These are phyloP conservation scores for Colletotrichum kahawae DNA, from an alignment of 2,329 filamentous ascomycete species.

Conservation along the genomic window DNA sequence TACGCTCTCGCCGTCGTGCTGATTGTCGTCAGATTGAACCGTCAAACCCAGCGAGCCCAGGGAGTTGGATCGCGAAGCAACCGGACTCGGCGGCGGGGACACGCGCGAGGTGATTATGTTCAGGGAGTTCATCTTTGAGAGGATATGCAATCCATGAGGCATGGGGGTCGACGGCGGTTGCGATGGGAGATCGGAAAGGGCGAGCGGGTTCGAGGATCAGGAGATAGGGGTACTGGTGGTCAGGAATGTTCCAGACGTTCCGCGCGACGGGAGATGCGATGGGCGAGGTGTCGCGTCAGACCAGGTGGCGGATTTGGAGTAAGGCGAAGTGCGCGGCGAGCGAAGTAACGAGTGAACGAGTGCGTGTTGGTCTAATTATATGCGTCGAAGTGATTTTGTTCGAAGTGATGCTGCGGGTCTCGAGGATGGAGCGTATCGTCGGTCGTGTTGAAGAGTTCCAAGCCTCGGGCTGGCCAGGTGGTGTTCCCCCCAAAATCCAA, in stretches of 20 bases:
- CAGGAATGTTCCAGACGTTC: constrained; percentile 24
- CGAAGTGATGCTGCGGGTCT: background rate
- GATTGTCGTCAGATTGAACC: constrained; percentile 47
- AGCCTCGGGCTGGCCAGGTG: background rate
- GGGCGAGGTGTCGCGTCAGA: background rate
- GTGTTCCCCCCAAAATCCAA: constrained; percentile 10
- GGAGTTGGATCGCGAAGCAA: constrained; percentile 65
- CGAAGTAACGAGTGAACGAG: constrained; percentile 6
- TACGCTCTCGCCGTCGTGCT: constrained; percentile 31
- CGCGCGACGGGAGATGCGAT: constrained; percentile 11
- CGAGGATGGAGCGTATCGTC: background rate
- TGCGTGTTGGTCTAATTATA: background rate
- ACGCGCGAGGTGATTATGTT: constrained; percentile 91
- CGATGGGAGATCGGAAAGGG: background rate
- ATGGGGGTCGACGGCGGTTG: constrained; percentile 8
- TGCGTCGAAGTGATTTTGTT: background rate
- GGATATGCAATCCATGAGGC: constrained; percentile 59
- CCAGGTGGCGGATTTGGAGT: background rate
- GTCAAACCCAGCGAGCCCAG: constrained; percentile 57
- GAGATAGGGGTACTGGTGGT: constrained; percentile 12
- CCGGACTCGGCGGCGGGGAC: constrained; percentile 63
- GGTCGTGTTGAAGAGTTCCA: background rate
- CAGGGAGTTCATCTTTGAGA: constrained; percentile 89
- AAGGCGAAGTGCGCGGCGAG: background rate
- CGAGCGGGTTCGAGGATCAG: background rate